Conservation (phyloP, 805 yeast genomes). For the Brettanomyces naardenensis region DNA sequence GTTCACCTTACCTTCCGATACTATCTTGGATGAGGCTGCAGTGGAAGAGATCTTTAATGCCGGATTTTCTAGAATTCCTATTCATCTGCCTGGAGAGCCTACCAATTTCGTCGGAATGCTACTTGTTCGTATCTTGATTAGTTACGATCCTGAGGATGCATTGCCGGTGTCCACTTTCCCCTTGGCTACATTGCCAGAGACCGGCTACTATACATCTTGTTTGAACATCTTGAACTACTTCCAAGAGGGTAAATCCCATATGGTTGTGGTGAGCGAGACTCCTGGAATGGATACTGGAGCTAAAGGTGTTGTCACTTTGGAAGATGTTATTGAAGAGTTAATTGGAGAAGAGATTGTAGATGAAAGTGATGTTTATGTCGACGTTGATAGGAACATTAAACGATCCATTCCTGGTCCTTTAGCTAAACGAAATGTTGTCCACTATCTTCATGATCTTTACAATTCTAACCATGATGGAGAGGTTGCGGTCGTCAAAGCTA, state of each 20-base stretch:
- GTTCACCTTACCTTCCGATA: conserved; percentile 79
- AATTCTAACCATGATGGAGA: conserved; percentile 4
- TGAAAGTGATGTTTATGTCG: conserved; percentile 90
- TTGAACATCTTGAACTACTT: conserved; percentile 89
- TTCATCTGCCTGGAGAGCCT: conserved; percentile 84
- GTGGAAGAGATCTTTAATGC: conserved; percentile 89
- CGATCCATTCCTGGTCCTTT: conserved; percentile 70
- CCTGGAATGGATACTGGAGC: conserved; percentile 84
- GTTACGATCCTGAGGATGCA: conserved; percentile 95
- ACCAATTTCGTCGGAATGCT: conserved; percentile 91
- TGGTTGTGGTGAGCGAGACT: conserved; percentile 82
- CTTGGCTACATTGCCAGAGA: conserved; percentile 92
- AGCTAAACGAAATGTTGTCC: conserved; percentile 58
- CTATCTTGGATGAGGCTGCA: conserved; percentile 70
- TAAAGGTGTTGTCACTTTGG: conserved; percentile 84
- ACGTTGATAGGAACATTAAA: conserved; percentile 81
- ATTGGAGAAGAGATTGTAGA: conserved; percentile 98
- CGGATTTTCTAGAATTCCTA: conserved; percentile 93
- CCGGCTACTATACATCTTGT: conserved; percentile 86
- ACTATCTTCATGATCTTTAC: conserved; percentile 59
- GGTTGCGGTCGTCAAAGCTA: background rate
- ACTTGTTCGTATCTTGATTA: conserved; percentile 81
- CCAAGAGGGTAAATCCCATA: conserved; percentile 96
- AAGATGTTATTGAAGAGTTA: conserved; percentile 96
- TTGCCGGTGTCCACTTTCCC: conserved; percentile 90